Evolutionary conservation across 805 yeast species (phyloP), one percentile per base, ranked within the genome.

Genomic region (Wickerhamomyces tratensis): DNA sequence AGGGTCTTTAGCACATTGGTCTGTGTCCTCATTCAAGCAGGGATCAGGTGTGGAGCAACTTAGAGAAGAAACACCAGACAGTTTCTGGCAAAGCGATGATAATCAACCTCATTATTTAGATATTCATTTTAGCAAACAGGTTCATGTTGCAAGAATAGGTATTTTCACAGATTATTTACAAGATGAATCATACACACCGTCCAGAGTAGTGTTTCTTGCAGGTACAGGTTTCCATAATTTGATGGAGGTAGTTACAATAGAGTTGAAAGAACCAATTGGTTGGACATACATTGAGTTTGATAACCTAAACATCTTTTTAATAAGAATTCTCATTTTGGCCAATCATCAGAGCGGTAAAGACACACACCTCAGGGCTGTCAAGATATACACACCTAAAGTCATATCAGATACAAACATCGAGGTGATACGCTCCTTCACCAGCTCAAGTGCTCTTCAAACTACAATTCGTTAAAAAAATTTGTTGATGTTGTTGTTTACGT

Each of bases 321-420:
- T 87, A 11, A 73, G 84, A 46, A 50, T 88, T 13, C 57, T 72
- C n/a, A 69, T 87, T 6, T 57, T 75, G 8, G 74, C 85, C 1
- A 93, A 94, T 53, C 96, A 87, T 53, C 97, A 89, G 56, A 88
- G 86, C 56, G 99, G 99, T 38, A 93, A 91, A 56, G 99, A 93
- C 59, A 82, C 96, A 1, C 98, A 88, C 58, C 67, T 93, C 10
- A 63, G 98, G 39, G 82, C 88, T 0, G 68, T 89, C 14, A 76
- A 77, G 67, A 59, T 86, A 52, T 66, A 78, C 59, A 64, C 76
- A 8, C 72, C 72, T 6, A 51, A 55, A 14, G 54, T 61, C 40
- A 50, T 54, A 10, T 58, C 45, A 36, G 49, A 54, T 6, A 46
- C 57, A 36, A 52, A 49, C n/a, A 41, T 46, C 2, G 50, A 46